Percentiles rank a stretch among this genome's conserved stretches.
phyloP scores from a whole-genome alignment of 768 basidiomycete genomes.

The Suillus subluteus region DNA sequence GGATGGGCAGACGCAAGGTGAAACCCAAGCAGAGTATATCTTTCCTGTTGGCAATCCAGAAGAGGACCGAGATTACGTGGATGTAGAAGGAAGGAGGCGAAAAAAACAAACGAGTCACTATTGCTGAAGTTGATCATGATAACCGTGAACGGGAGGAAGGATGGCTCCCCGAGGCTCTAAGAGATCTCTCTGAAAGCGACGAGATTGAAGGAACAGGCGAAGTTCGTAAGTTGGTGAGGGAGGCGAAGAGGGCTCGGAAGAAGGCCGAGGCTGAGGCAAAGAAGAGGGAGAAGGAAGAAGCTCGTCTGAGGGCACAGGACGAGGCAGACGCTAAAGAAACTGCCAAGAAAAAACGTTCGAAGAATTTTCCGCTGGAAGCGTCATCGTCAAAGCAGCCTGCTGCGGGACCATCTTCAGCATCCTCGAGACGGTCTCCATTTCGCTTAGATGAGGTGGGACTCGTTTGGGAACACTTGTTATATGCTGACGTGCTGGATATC shows the following conservation, averaged over 20 bases:
- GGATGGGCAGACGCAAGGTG: constrained; percentile 25
- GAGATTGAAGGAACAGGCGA: constrained; percentile 39
- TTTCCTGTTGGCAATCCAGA: constrained; percentile 23
- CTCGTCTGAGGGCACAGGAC: constrained; percentile 15
- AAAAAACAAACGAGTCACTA: constrained; percentile 15
- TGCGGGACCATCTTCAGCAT: not conserved
- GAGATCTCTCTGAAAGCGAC: constrained; percentile 44
- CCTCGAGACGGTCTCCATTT: not conserved
- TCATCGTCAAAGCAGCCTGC: constrained; percentile 8
- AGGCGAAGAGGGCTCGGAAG: constrained; percentile 35
- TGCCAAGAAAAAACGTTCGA: constrained; percentile 23
- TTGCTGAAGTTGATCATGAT: constrained; percentile 9
- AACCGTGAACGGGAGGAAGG: constrained; percentile 12
- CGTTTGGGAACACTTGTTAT: not conserved
- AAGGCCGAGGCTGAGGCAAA: constrained; percentile 26
- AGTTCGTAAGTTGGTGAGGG: constrained; percentile 36
- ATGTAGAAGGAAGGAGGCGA: constrained; percentile 16
- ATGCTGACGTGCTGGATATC: not conserved
- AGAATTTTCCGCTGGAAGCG: constrained; percentile 29
- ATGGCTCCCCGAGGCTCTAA: constrained; percentile 42
- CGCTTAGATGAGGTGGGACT: not conserved
- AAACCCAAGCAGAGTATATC: constrained; percentile 34
- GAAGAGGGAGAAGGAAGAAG: constrained; percentile 19
- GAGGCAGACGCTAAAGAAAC: constrained; percentile 16
- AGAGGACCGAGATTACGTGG: constrained; percentile 33